Evolutionary conservation across 805 yeast genomes (phyloP).

Genomic region (Metschnikowia picachoensis): DNA sequence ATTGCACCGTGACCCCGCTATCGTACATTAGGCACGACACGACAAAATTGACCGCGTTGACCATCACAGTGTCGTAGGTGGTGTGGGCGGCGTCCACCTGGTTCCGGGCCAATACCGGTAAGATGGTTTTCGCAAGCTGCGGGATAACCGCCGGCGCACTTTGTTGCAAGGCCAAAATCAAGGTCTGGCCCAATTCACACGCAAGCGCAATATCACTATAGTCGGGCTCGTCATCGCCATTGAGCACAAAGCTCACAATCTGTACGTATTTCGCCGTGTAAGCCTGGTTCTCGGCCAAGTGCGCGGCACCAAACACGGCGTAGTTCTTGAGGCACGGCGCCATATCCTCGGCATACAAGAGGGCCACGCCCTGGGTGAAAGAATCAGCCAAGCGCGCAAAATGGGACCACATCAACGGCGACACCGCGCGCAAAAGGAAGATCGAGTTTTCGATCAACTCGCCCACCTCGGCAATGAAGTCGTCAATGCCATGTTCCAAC

Average conservation of each 20-base stretch:
- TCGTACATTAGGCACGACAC: conserved; percentile 63
- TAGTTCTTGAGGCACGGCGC: conserved; percentile 71
- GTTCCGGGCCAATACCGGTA: conserved; percentile 30
- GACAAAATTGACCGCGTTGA: conserved; percentile 57
- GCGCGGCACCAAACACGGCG: conserved; percentile 50
- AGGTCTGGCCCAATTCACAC: conserved; percentile 60
- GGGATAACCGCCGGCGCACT: conserved; percentile 45
- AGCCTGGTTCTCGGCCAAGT: conserved; percentile 36
- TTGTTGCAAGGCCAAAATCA: conserved; percentile 55
- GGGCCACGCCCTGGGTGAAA: conserved; percentile 46
- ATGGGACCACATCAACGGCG: conserved; percentile 73
- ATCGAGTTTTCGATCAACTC: conserved; percentile 58
- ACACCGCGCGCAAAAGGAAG: conserved; percentile 33
- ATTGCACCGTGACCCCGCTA: conserved; percentile 47
- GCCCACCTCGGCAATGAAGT: conserved; percentile 71
- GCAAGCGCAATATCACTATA: conserved; percentile 54
- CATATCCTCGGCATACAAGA: conserved; percentile 71
- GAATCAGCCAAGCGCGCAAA: conserved; percentile 45
- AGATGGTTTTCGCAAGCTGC: conserved; percentile 41
- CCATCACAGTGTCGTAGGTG: conserved; percentile 37
- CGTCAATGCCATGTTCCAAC: conserved; percentile 60
- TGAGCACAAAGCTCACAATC: conserved; percentile 45
- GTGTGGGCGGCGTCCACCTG: conserved; percentile 26
- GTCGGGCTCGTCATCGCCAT: conserved; percentile 46
- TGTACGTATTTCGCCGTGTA: conserved; percentile 48